Base-by-base conservation (phyloP, 2,329 filamentous ascomycete species). In the Calycina herbarum region DNA sequence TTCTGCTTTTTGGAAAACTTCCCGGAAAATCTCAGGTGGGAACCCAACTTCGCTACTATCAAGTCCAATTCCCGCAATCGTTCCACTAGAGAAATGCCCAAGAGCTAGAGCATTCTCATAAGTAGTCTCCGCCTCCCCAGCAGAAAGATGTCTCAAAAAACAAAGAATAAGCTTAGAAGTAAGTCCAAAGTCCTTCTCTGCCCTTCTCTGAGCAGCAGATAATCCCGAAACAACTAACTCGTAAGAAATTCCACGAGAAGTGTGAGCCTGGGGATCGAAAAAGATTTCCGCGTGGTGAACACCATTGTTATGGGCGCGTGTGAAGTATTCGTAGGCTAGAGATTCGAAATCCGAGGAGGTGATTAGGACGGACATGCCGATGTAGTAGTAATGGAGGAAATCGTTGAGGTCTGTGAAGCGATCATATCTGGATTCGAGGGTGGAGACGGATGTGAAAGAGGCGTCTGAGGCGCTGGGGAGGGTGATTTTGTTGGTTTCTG, bases 241-340 rank as follows among this genome's bases (percentile, higher is more conserved):
- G 73, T 91, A 89, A 7, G 81, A 70, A 3, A 94, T 78, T 5
- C 88, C 88, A 20, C 90, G 83, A 13, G 78, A 79, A 4, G 86
- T 83, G 76, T 94, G 91, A 1, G 89, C 89, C 77, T 94, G 90
- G 1, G 91, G 90, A 75, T 94, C 91, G 78, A 94, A 93, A 79
- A 93, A 94, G 69, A 93, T 83, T 76, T 94, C 91, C 15, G 89
- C 89, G 73, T 94, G 90, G 59, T 85, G 82, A 1, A 93, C 87
- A 45, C 86, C 86, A 68, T 92, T 86, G 1, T 78, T 78, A 38
- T 86, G 82, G 2, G 89, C 90, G 65, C 83, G 85, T 38, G 81
- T 73, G 76, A 93, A 90, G 78, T 94, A 94, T 68, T 85, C 84
- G 80, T 86, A 90, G 5, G 89, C 89, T 11, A 94, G 82, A 62